Conservation (phyloP, 129 eudicot species). For the Flaveria bidentis region DNA sequence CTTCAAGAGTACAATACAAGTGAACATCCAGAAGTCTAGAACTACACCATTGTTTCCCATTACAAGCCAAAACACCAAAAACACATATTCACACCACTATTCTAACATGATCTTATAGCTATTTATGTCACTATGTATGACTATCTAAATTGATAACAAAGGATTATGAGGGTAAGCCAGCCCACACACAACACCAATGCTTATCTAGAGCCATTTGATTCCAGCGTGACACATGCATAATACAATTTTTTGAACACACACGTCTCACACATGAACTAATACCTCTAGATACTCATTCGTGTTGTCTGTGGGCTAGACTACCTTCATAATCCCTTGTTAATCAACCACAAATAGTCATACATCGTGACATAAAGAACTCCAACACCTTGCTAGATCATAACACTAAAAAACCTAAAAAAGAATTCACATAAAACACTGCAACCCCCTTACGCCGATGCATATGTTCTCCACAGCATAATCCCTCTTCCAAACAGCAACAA, state of each 20-base stretch:
- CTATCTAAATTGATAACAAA: conserved; percentile 14
- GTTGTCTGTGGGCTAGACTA: conserved; percentile 36
- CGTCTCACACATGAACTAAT: conserved; percentile 29
- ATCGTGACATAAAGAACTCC: conserved; percentile 40
- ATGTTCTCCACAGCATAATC: neutral
- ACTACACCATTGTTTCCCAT: no score
- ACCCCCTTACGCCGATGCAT: no score
- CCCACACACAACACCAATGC: conserved; percentile 24
- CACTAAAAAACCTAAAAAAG: neutral
- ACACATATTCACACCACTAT: neutral
- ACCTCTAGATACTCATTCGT: conserved; percentile 23
- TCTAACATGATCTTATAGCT: conserved; percentile 32
- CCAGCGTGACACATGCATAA: conserved; percentile 26
- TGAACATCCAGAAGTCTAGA: neutral
- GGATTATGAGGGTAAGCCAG: conserved; percentile 36
- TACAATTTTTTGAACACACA: conserved; percentile 18
- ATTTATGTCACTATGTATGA: conserved; percentile 34
- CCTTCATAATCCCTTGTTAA: conserved; percentile 37
- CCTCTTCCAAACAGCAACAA: neutral
- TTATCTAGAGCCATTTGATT: conserved; percentile 18
- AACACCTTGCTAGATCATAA: neutral
- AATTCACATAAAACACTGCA: neutral
- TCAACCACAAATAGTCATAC: conserved; percentile 28
- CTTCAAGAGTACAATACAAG: neutral
- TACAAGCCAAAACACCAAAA: no score